Evolutionary conservation across 2,329 filamentous ascomycete genomes (phyloP), one percentile per base, ranked within the genome.

Genomic region (Venturia effusa): DNA sequence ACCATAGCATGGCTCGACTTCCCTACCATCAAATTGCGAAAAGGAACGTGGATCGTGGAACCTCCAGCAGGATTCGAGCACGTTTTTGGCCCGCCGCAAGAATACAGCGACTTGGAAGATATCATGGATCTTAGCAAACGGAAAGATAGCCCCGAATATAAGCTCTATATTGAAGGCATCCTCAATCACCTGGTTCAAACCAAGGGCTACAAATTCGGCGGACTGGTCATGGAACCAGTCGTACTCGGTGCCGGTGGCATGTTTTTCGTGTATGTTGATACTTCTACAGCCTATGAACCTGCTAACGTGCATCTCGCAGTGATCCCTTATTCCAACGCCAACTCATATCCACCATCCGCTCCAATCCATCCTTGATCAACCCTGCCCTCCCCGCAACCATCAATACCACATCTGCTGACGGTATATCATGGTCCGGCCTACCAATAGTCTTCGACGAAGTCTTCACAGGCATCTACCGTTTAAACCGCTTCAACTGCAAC

Each of bases 361-460:
- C 76, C 3, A 83, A 81, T 8, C 76, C 83, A 0, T 71, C 82
- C 17, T 75, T 88, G 5, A 88, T 89, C 68, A 74, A 76, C 43
- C 64, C 70, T 6, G 66, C 68, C 15, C 39, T 66, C 19, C 32
- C 59, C 1, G 40, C 63, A 63, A 59, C 66, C 62, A 67, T 17
- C 63, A 41, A 10, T 66, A 43, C 64, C 69, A n/a, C 22, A 32
- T 62, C 11, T 55, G 2, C 34, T 62, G 10, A 17, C 62, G 17
- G 37, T 39, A 70, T 68, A 10, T 67, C 77, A 37, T 95, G 90
- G 90, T 79, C 80, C 1, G 89, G 90, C 1, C 81, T 95, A 4
- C 90, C 91, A 0, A 77, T 95, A 45, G 80, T 95, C 68, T 90
- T 91, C 67, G 90, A 96, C 71, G 91, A 95, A 72, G 90, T 95